These are phyloP conservation scores for Isabelozyma rhagii DNA, from an alignment of 805 yeast species.

Conservation along the genomic window DNA sequence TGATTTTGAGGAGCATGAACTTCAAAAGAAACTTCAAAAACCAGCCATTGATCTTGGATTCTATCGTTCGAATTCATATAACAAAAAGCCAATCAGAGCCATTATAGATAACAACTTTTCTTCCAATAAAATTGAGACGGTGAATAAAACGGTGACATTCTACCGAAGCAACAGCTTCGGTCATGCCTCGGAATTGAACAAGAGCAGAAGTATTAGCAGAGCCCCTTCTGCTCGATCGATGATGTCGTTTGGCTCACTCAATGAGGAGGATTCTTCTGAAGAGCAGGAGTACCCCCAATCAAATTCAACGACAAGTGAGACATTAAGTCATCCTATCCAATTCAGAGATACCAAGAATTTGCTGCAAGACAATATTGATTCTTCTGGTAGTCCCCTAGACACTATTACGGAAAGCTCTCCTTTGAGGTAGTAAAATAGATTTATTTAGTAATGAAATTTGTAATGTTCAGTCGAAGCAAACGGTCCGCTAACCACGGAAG, in stretches of 20 bases:
- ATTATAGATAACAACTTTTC: constrained; percentile 17
- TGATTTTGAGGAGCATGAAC: constrained; percentile 31
- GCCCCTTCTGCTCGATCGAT: constrained; percentile 27
- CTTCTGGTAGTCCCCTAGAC: constrained; percentile 4
- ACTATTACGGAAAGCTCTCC: constrained; percentile 17
- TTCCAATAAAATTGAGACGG: constrained; percentile 34
- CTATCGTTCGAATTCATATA: constrained; percentile 37
- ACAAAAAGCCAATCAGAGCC: constrained; percentile 31
- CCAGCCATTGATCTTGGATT: constrained; percentile 8
- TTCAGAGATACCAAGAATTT: not conserved
- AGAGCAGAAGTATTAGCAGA: constrained; percentile 21
- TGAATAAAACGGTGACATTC: constrained; percentile 40
- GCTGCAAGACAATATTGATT: not conserved
- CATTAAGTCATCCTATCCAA: not conserved
- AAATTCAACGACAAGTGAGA: not conserved
- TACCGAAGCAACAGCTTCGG: constrained; percentile 26
- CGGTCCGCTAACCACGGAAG: too few species aligned
- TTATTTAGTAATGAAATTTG: too few species aligned
- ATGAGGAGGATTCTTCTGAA: constrained; percentile 19
- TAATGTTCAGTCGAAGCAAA: too few species aligned
- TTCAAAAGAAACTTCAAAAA: constrained; percentile 2
- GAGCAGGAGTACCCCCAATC: constrained; percentile 12
- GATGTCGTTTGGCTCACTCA: constrained; percentile 22
- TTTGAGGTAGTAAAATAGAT: not conserved
- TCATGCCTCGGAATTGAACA: constrained; percentile 6